phyloP scores from a whole-genome alignment of 805 yeast species.

The Saccharomycopsis sp. region DNA sequence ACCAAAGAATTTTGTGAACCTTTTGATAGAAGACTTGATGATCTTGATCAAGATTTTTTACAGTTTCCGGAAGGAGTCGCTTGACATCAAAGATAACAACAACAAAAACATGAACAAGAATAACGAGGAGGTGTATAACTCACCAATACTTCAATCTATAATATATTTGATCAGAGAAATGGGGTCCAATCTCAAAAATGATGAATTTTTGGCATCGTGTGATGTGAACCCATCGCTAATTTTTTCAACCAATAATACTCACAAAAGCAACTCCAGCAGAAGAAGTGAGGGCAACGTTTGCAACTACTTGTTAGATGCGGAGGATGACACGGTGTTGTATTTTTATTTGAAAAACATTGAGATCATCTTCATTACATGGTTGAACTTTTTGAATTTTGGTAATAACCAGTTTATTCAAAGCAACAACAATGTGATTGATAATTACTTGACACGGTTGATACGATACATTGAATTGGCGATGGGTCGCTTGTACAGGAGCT shows the following conservation, averaged over 20 bases:
- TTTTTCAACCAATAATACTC: no score
- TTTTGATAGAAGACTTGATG: constrained; percentile 40
- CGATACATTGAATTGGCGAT: constrained; percentile 16
- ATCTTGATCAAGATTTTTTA: constrained; percentile 36
- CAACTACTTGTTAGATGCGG: constrained; percentile 7
- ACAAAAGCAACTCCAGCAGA: not conserved
- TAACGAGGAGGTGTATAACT: not conserved
- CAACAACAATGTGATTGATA: constrained; percentile 7
- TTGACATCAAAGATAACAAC: not conserved
- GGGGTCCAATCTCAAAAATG: constrained; percentile 17
- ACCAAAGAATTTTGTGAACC: constrained; percentile 30
- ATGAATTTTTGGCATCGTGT: constrained; percentile 8
- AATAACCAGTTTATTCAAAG: constrained; percentile 15
- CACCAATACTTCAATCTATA: constrained; percentile 24
- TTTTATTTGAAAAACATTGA: constrained; percentile 20
- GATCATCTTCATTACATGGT: constrained; percentile 19
- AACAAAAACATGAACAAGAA: not conserved
- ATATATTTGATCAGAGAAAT: constrained; percentile 21
- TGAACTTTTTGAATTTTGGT: constrained; percentile 20
- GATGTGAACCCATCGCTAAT: not conserved
- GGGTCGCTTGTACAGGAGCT: constrained; percentile 12
- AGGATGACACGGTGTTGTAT: constrained; percentile 16
- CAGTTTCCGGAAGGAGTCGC: constrained; percentile 23
- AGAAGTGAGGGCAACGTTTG: not conserved
- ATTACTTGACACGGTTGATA: constrained; percentile 17